Conservation (phyloP, 805 yeast species). For the Naumovozyma baii region DNA sequence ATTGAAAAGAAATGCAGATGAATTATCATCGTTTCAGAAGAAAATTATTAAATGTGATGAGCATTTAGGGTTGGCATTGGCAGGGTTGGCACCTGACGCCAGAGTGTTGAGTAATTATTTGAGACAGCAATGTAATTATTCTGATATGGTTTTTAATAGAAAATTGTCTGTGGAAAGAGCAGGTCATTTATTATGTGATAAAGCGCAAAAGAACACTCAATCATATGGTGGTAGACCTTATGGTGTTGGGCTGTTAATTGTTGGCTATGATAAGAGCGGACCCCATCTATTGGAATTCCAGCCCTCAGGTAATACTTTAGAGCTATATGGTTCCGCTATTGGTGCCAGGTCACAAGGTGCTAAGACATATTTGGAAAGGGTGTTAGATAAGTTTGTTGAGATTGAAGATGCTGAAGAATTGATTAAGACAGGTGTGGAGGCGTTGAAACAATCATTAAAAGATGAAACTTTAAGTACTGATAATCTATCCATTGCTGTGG, state of each 20-base stretch:
- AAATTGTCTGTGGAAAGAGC: constrained; percentile 78
- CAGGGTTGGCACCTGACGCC: constrained; percentile 98
- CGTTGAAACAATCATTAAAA: constrained; percentile 89
- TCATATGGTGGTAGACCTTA: constrained; percentile 94
- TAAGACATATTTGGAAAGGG: constrained; percentile 87
- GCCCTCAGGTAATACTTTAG: constrained; percentile 90
- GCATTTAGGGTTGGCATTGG: constrained; percentile 89
- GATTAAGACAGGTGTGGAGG: constrained; percentile 76
- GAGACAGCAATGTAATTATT: constrained; percentile 84
- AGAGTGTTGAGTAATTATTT: constrained; percentile 82
- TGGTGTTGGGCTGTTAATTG: constrained; percentile 88
- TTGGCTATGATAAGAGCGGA: constrained; percentile 89
- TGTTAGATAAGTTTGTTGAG: constrained; percentile 55
- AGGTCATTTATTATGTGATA: constrained; percentile 80
- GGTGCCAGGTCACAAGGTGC: constrained; percentile 99
- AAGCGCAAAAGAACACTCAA: constrained; percentile 95
- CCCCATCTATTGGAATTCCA: constrained; percentile 91
- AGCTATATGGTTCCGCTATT: constrained; percentile 87
- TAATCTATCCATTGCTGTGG: constrained; percentile 86
- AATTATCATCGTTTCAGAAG: constrained; percentile 92
- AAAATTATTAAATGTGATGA: constrained; percentile 85
- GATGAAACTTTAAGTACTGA: constrained; percentile 80
- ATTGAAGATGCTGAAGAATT: constrained; percentile 58
- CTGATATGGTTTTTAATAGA: constrained; percentile 75
- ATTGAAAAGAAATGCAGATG: constrained; percentile 92